Percentiles rank a stretch among this genome's conserved stretches.
Conservation (phyloP, 495 filamentous ascomycete genomes). For the Neurospora sublineolata region DNA sequence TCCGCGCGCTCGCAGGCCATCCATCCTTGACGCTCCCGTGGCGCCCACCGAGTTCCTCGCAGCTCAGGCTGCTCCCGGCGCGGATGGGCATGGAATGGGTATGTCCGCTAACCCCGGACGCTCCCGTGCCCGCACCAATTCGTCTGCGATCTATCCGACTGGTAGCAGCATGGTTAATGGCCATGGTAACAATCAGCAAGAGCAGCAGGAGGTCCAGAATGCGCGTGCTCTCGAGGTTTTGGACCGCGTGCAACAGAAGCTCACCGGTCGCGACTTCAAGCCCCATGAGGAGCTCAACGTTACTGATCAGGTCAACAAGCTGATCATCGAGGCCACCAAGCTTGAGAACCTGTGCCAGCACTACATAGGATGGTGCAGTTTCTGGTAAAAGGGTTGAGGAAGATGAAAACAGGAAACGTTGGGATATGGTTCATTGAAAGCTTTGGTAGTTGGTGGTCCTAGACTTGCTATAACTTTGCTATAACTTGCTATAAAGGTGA, state of each 20-base stretch:
- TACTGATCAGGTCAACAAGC: slow-evolving; percentile 82
- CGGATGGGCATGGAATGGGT: slow-evolving; percentile 32
- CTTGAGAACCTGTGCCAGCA: slow-evolving; percentile 97
- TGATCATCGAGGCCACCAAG: slow-evolving; percentile 89
- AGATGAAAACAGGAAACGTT: background rate
- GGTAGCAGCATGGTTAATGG: slow-evolving; percentile 25
- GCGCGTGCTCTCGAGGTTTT: slow-evolving; percentile 86
- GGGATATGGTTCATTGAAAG: background rate
- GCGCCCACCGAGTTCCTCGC: slow-evolving; percentile 39
- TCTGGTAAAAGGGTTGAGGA: slow-evolving; percentile 47
- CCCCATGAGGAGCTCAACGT: slow-evolving; percentile 68
- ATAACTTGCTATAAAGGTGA: background rate
- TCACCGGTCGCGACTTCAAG: slow-evolving; percentile 64
- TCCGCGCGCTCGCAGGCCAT: slow-evolving; percentile 45
- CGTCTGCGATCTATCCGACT: slow-evolving; percentile 21
- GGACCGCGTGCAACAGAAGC: slow-evolving; percentile 82
- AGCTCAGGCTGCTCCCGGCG: slow-evolving; percentile 27
- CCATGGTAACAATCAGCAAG: slow-evolving; percentile 20
- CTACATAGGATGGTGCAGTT: slow-evolving; percentile 96
- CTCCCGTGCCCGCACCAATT: slow-evolving; percentile 43
- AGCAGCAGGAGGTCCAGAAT: slow-evolving; percentile 72
- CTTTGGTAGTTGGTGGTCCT: background rate
- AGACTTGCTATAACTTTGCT: background rate
- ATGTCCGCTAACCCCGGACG: slow-evolving; percentile 34
- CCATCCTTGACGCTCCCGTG: slow-evolving; percentile 57